Evolutionary conservation across 495 filamentous ascomycete genomes (phyloP).

Genomic region (Evernia prunastri): DNA sequence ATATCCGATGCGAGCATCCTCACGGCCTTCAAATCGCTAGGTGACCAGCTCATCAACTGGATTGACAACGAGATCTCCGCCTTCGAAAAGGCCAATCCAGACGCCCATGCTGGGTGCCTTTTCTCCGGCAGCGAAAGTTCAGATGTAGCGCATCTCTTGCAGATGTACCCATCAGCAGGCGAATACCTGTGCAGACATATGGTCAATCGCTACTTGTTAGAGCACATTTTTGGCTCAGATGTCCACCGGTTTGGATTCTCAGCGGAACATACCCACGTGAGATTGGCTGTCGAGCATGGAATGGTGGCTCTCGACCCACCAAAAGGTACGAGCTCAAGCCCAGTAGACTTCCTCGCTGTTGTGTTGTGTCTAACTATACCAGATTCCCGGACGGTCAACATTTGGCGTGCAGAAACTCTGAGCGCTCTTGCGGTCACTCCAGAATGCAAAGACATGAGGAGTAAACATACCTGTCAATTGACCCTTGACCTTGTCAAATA

Average conservation of each 20-base stretch:
- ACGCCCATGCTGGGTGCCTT: too few species aligned
- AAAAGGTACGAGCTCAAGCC: neutral
- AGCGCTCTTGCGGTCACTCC: neutral
- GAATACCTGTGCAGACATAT: neutral
- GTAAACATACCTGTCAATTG: neutral
- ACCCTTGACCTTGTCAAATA: neutral
- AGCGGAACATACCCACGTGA: too few species aligned
- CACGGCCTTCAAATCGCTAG: too few species aligned
- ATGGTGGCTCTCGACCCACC: neutral
- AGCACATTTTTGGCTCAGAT: neutral
- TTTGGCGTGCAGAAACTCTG: neutral
- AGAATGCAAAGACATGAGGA: neutral
- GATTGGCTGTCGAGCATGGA: neutral
- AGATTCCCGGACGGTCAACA: neutral
- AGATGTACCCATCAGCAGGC: neutral
- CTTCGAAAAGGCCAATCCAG: too few species aligned
- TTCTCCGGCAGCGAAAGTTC: too few species aligned
- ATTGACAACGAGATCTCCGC: too few species aligned
- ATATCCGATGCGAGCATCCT: too few species aligned
- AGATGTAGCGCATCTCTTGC: too few species aligned
- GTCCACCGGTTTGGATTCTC: too few species aligned
- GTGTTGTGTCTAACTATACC: neutral
- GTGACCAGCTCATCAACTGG: too few species aligned
- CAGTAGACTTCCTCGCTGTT: neutral
- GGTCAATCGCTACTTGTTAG: neutral